Base-by-base conservation (phyloP, 106 monocot genomes). In the Gastrodia elata region DNA sequence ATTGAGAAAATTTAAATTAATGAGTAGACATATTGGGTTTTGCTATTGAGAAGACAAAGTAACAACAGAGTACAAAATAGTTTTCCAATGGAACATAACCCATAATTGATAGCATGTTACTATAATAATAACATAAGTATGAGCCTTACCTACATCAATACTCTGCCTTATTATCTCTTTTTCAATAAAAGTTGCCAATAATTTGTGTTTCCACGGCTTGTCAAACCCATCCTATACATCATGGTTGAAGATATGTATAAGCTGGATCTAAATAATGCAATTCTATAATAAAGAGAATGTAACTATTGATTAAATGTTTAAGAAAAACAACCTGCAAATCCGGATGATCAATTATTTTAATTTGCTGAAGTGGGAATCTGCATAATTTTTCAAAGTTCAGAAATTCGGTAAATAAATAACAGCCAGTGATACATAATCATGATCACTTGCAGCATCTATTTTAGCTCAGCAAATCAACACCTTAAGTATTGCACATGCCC, bases 221-320 rank as follows among this genome's bases (percentile, higher is more conserved):
- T 77, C 71, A 84, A 95, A 95, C 89, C 95, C 95, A 89, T 95
- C 95, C 95, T 95, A 74, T 15, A 78, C 30, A 80, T 10, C 48
- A 77, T 18, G 16, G 42, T 64, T 16, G 5, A 68, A 83, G 22
- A 15, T n/a, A n/a, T 38, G 0, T 16, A 64, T 15, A 34, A 22
- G 67, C 67, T 67, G 8, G 34, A 43, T 25, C 28, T 25, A 41
- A 26, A 13, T 41, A 41, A 68, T 5, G 14, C 40, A 59, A 10
- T 6, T 20, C 18, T 39, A 4, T 35, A 34, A 40, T 49, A 33
- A n/a, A 46, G n/a, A 32, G 27, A 28, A 68, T 36, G 38, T 65
- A 32, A 59, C 59, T 42, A 5, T 11, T 65, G 7, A 24, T 37
- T 69, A 8, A 39, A 32, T 39, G 48, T 33, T 68, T 30, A 0